Evolutionary conservation across 2,329 filamentous ascomycete species (phyloP), one percentile per base, ranked within the genome.

Genomic region (Fusarium lateritium): DNA sequence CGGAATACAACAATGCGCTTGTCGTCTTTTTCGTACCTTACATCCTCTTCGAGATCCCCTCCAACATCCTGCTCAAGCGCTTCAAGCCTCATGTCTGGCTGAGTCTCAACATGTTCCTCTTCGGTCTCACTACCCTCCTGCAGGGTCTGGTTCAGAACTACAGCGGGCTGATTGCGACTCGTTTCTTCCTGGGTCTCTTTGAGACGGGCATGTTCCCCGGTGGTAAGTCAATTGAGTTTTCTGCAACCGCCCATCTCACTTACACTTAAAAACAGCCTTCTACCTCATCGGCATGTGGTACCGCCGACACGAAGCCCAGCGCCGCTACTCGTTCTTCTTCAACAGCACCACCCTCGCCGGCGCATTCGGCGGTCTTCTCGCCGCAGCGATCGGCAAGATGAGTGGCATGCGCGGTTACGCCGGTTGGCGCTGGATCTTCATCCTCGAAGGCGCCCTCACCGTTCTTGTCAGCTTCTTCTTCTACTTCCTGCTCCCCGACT

Each of bases 281-380:
- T 92, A 94, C 75, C 82, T 94, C 9, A 89, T 94, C 65, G 89
- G 92, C 60, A 95, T 95, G 90, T 97, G 92, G 94, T 99, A 98
- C 74, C 90, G 91, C 62, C 89, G 95, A 62, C 84, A 85, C 44
- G 96, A 98, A 80, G 94, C 94, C 3, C 95, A 98, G 80, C 93
- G 94, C 75, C 90, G 96, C 31, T 98, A 94, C 81, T 92, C 91
- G 17, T 94, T 98, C 83, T 98, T 98, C 85, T 98, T 98, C 84
- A 90, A 88, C 75, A 93, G 87, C 28, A 94, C 92, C 1, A 92
- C 91, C 0, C 83, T 95, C 5, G 92, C 92, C 2, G 92, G 92
- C 33, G 92, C 94, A 0, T 98, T 97, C 73, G 94, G 93, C 43
- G 94, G 94, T 3, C 85, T 98, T 2, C 85, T 98, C 6, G 94